Conservation (phyloP, 2,329 filamentous ascomycete genomes). For the Camptophora hylomeconis region DNA sequence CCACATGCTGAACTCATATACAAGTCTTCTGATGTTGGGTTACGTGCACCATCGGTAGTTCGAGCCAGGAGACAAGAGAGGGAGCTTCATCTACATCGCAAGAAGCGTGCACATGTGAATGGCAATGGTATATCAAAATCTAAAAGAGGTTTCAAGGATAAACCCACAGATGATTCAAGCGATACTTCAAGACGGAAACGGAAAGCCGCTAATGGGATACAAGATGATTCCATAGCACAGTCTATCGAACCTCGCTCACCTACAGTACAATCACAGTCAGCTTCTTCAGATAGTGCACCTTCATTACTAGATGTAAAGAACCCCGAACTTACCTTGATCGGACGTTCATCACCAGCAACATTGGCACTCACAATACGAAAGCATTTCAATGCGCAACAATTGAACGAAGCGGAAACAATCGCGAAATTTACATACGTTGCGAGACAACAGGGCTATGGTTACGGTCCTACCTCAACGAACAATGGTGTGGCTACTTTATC, state of each 20-base stretch:
- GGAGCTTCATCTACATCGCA: slow-evolving; percentile 12
- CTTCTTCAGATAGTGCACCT: slow-evolving; percentile 4
- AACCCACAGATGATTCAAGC: slow-evolving; percentile 7
- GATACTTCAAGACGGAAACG: slow-evolving; percentile 4
- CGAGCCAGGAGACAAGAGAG: slow-evolving; percentile 22
- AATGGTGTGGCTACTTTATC: too few species aligned
- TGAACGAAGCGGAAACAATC: slow-evolving; percentile 34
- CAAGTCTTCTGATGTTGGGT: slow-evolving; percentile 28
- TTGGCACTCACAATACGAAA: slow-evolving; percentile 31
- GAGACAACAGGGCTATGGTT: slow-evolving; percentile 26
- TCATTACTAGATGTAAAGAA: slow-evolving; percentile 1
- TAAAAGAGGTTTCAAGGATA: slow-evolving; percentile 3
- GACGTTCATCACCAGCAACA: not conserved
- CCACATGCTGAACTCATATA: slow-evolving; percentile 35
- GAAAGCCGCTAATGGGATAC: slow-evolving; percentile 1
- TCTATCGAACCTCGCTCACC: slow-evolving; percentile 9
- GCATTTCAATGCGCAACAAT: slow-evolving; percentile 34
- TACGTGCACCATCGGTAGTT: slow-evolving; percentile 31
- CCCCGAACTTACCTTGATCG: slow-evolving; percentile 4
- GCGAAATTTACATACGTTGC: slow-evolving; percentile 36
- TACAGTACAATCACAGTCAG: slow-evolving; percentile 4
- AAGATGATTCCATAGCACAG: slow-evolving; percentile 8
- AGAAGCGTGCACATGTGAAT: slow-evolving; percentile 8
- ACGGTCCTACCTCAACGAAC: too few species aligned
- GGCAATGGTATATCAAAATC: slow-evolving; percentile 7